A percentile compares a stretch with the other conserved stretches of the same genome.
Conservation (phyloP, 352 stramenopile genomes). For the Globisporangium radiosum region DNA sequence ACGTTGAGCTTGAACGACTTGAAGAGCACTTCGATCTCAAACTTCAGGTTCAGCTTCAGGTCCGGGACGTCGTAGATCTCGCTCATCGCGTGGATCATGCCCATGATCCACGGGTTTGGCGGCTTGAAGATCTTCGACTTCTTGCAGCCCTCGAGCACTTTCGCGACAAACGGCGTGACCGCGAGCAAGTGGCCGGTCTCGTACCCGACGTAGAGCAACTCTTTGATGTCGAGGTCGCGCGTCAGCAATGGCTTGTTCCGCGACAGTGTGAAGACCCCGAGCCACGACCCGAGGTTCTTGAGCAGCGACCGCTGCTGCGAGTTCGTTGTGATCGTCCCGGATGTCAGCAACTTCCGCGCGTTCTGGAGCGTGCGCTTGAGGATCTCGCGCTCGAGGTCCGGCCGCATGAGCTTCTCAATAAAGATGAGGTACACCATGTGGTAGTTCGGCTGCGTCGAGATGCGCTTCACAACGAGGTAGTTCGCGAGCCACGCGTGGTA, state of each 20-base stretch:
- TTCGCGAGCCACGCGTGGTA: constrained; percentile 98
- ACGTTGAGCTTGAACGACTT: constrained; percentile 98
- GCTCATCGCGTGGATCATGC: constrained; percentile 96
- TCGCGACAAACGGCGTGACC: constrained; percentile 97
- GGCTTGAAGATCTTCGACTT: constrained; percentile 97
- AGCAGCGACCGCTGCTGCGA: constrained; percentile 96
- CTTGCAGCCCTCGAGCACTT: constrained; percentile 98
- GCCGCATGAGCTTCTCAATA: constrained; percentile 94
- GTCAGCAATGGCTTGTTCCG: constrained; percentile 97
- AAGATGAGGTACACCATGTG: constrained; percentile 97
- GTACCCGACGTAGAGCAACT: constrained; percentile 95
- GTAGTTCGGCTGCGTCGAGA: constrained; percentile 98
- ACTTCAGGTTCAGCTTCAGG: constrained; percentile 99
- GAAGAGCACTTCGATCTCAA: constrained; percentile 99
- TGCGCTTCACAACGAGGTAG: constrained; percentile 98
- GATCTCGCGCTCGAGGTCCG: constrained; percentile 92
- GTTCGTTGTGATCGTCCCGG: constrained; percentile 97
- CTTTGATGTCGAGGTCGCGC: constrained; percentile 97
- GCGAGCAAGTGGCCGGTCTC: constrained; percentile 96
- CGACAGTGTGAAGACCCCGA: constrained; percentile 97
- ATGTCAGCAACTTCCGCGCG: constrained; percentile 94
- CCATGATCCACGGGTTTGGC: constrained; percentile 99
- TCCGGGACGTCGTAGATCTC: constrained; percentile 98
- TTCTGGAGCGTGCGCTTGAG: constrained; percentile 93
- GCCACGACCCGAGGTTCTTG: constrained; percentile 98